Evolutionary conservation across 2,329 filamentous ascomycete genomes (phyloP), one percentile per base, ranked within the genome.

Genomic region (Hysterium pulicare): DNA sequence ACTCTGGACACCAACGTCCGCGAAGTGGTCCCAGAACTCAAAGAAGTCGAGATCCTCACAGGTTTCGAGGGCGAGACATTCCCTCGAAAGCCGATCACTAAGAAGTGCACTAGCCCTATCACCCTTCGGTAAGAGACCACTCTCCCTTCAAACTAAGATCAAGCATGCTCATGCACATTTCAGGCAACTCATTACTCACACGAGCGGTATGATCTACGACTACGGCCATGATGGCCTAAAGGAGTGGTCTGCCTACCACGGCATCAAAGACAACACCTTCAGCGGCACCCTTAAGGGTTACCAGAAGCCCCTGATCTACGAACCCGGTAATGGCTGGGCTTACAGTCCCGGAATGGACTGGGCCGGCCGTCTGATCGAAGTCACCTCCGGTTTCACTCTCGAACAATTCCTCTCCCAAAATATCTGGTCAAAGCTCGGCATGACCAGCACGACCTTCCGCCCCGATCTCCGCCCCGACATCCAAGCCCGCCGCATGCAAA

Each of bases 121-220:
- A 47, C 45, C 9, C 33, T 47, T 2, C 45, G 41, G 35, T 38
- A 38, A 11, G 32, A 11, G 21, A n/a, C 11, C 17, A 11, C 21
- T 16, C 11, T 19, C 11, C 32, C 3, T 4, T 23, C 15, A 7
- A 2, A 24, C 8, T 16, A 10, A 3, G 20, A 16, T 3, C 11
- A 5, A 17, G 20, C 32, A 5, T 34, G 4, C 10, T 10, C 4
- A 16, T 16, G n/a, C 4, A 4, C 32, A 34, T 4, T 3, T 4
- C 17, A 40, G 38, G 5, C 42, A 45, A 39, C 40, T 48, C 11
- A 31, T 48, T 7, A 45, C 45, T n/a, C 45, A 48, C 36, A 45
- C 45, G 3, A 45, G 42, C 13, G 45, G 45, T n/a, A 35, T 48
- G 31, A 40, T 38, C 17, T 45, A 48, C 34, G 42, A 48, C 33